phyloP scores from a whole-genome alignment of 768 basidiomycete species.

The Mycena chlorophos region DNA sequence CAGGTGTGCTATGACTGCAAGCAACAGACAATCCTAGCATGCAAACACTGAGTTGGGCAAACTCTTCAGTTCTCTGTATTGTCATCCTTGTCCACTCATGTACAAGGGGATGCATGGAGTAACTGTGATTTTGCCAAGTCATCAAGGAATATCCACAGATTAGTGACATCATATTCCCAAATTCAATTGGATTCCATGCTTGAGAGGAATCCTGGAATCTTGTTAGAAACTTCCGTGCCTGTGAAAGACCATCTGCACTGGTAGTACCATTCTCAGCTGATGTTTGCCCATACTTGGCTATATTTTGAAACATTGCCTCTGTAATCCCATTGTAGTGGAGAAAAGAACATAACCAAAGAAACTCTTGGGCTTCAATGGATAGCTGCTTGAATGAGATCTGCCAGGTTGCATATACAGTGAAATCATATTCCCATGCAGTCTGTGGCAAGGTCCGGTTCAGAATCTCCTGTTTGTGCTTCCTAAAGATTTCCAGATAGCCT shows the following conservation, averaged over 20 bases:
- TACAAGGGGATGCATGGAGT: background rate
- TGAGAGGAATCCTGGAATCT: background rate
- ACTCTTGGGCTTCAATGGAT: background rate
- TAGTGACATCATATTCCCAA: background rate
- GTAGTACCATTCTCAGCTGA: too few species aligned
- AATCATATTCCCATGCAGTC: background rate
- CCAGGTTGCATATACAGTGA: too few species aligned
- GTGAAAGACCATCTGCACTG: too few species aligned
- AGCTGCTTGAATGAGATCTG: background rate
- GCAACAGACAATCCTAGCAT: background rate
- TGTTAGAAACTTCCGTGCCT: background rate
- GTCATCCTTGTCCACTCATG: background rate
- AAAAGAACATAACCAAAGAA: background rate
- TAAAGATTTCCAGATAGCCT: background rate
- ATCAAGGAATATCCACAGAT: background rate
- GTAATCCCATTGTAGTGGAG: background rate
- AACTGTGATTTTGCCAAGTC: background rate
- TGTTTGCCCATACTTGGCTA: background rate
- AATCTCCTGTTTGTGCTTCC: background rate
- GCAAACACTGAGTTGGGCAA: background rate
- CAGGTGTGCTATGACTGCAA: background rate
- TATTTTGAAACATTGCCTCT: background rate
- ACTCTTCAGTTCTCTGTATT: background rate
- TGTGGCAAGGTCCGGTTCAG: background rate
- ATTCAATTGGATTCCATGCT: background rate